These are phyloP conservation scores for Phaeophleospora eucalypticola DNA, from an alignment of 2,329 filamentous ascomycete genomes.

Conservation along the genomic window DNA sequence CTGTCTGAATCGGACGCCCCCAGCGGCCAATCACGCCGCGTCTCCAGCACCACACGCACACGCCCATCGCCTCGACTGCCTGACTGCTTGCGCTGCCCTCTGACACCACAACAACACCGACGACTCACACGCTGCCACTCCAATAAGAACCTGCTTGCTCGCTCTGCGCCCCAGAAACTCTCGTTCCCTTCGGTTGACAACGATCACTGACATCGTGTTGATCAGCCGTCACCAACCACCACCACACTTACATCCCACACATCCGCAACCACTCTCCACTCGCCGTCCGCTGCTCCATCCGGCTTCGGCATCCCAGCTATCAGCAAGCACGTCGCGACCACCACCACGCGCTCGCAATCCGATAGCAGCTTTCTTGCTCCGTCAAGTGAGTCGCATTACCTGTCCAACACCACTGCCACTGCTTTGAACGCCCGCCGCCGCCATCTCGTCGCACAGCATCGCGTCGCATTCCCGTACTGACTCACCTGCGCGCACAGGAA, in stretches of 20 bases:
- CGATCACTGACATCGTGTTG: no score
- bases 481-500: slow-evolving; percentile 30
- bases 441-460: slow-evolving; percentile 10
- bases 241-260: slow-evolving; percentile 4
- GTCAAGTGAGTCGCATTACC: slow-evolving; percentile 33
- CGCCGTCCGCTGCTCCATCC: slow-evolving; percentile 3
- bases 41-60: no score
- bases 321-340: slow-evolving; percentile 11
- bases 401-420: slow-evolving; percentile 3
- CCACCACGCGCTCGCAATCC: slow-evolving; percentile 13
- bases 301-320: slow-evolving; percentile 13
- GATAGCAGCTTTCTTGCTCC: slow-evolving; percentile 30
- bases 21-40: no score
- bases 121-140: no score
- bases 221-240: slow-evolving; percentile 5
- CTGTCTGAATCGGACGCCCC: no score
- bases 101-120: no score
- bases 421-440: slow-evolving; percentile 2
- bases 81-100: no score
- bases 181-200: no score
- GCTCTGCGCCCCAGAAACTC: no score
- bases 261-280: slow-evolving; percentile 9
- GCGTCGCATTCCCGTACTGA: slow-evolving; percentile 21
- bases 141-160: no score
- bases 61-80: no score